phyloP scores from a whole-genome alignment of 179 eudicot species.

The Silene noctiflora region DNA sequence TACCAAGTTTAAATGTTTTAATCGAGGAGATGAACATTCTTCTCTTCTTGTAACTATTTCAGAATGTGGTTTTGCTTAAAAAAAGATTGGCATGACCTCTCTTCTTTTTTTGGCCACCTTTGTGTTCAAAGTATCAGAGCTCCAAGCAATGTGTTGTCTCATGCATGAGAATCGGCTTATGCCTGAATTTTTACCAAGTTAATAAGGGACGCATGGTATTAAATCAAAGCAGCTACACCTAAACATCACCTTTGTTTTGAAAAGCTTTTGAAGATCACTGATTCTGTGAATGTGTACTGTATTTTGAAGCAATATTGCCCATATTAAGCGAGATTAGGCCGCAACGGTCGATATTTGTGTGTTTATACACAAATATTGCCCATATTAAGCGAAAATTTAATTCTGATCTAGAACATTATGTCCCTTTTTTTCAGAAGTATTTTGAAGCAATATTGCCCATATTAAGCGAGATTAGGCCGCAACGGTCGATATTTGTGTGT shows the following conservation, averaged over 20 bases:
- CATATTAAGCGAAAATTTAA: no score
- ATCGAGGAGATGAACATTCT: not conserved
- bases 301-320: not conserved
- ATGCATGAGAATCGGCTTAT: not conserved
- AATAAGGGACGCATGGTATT: not conserved
- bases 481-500: not conserved
- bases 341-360: not conserved
- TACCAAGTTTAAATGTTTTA: not conserved
- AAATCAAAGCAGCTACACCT: not conserved
- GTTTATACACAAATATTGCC: no score
- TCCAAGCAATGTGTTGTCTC: not conserved
- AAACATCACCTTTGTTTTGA: not conserved
- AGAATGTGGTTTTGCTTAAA: not conserved
- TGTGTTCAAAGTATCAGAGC: not conserved
- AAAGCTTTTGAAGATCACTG: not conserved
- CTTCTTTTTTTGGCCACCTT: not conserved
- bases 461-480: not conserved
- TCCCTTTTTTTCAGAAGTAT: no score
- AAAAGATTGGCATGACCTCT: not conserved
- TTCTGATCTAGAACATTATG: no score
- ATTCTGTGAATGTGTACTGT: not conserved
- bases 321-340: not conserved
- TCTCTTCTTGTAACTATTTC: not conserved
- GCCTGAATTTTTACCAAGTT: not conserved
- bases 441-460: not conserved